Base-by-base conservation (phyloP, 805 yeast species). In the Metschnikowia lachancei region DNA sequence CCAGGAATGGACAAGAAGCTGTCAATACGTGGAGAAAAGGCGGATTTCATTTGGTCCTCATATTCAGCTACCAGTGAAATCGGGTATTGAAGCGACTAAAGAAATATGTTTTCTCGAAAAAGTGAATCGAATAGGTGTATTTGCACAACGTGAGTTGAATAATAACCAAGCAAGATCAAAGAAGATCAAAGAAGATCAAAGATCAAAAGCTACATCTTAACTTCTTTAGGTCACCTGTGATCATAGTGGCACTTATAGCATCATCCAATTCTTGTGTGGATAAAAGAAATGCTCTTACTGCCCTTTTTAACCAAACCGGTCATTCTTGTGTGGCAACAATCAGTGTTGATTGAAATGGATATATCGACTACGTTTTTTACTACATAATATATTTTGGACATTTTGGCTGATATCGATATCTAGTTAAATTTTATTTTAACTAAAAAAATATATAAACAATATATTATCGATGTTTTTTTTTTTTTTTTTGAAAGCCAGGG, bases 221-320 rank as follows among this genome's bases (percentile, higher is more conserved):
- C 10, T 65, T 77, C n/a, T 89, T 89, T 65, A 77, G 88, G 53
- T 85, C 95, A 0, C 99, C 99, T 0, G 96, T 95, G n/a, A 94
- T 94, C 46, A 92, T 94, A 43, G 99, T 94, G 17, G 99, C 99
- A 0, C 70, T 94, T 42, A 94, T 99, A 1, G 99, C 99, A 0
- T 83, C 94, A 7, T 86, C 94, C 14, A 70, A 72, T 46, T 79
- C 94, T 24, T 81, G 84, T 12, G 83, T 83, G 26, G 98, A 91
- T 66, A 83, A 87, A 62, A 83, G 88, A 51, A 87, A 88, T 58
- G 99, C 99, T 0, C 72, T 94, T 45, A 86, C 95, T 24, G 97
- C 98, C 2, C 65, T 94, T 85, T 68, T 69, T 94, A 55, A 94
- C 97, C 9, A 94, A 94, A 56, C 99, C 99, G 0, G 98, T 94